Conservation (phyloP, 495 filamentous ascomycete species). For the Penicillium herquei region DNA sequence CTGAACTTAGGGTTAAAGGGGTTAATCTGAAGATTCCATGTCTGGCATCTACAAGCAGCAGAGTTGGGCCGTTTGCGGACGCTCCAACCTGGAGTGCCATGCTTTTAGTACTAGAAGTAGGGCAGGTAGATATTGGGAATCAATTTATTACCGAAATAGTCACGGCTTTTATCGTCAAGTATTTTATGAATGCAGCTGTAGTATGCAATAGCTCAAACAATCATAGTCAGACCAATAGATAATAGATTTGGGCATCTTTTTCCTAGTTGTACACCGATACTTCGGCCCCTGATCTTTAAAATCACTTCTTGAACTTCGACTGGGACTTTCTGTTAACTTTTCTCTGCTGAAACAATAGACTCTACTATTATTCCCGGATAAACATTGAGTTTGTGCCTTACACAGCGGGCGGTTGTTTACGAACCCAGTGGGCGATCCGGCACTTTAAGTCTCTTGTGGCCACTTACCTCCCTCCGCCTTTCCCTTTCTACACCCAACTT, state of each 20-base stretch:
- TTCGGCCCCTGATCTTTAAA: neutral
- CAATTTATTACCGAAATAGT: too few relatives aligned
- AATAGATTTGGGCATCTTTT: neutral
- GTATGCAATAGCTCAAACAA: neutral
- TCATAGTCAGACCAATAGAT: neutral
- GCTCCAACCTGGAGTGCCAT: too few relatives aligned
- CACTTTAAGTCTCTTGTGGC: conserved; percentile 9
- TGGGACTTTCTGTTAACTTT: too few relatives aligned
- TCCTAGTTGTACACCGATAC: neutral
- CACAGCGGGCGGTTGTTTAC: conserved; percentile 4
- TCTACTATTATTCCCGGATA: neutral
- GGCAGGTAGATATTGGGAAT: too few relatives aligned
- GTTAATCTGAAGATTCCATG: too few relatives aligned
- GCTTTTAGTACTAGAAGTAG: too few relatives aligned
- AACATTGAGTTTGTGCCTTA: neutral
- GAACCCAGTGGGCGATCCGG: conserved; percentile 6
- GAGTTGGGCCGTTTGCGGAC: conserved; percentile 2
- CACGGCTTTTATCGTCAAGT: too few relatives aligned
- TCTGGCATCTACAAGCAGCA: neutral
- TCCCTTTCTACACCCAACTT: conserved; percentile 12
- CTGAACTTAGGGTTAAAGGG: too few relatives aligned
- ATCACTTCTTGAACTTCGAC: neutral
- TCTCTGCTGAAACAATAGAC: too few relatives aligned
- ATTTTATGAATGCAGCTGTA: neutral
- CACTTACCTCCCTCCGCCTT: conserved; percentile 19